Evolutionary conservation across 2,329 filamentous ascomycete genomes (phyloP).

Genomic region (Chaetomium strumarium): DNA sequence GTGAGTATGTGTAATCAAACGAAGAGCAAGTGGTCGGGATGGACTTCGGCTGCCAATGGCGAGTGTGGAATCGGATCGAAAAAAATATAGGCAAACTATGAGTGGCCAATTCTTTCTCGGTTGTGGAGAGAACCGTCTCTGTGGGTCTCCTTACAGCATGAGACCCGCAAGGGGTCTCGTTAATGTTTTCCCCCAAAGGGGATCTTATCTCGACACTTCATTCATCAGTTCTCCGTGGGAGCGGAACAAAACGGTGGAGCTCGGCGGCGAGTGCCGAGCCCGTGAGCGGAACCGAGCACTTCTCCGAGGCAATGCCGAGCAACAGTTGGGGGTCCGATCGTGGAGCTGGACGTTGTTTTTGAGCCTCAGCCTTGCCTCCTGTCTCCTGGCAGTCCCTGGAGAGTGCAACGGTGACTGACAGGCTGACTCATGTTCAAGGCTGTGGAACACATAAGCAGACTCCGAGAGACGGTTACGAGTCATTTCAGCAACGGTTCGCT

Average conservation of each 20-base stretch:
- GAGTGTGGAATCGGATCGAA: slow-evolving; percentile 22
- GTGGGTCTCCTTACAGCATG: slow-evolving; percentile 12
- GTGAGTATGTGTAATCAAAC: slow-evolving; percentile 14
- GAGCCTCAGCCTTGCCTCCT: background rate
- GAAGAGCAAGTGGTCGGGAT: slow-evolving; percentile 3
- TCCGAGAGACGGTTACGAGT: too few species aligned
- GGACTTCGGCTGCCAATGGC: slow-evolving; percentile 15
- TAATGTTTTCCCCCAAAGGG: background rate
- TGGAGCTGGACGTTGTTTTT: background rate
- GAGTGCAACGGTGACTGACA: background rate
- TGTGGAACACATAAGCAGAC: background rate
- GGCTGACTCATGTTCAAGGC: background rate
- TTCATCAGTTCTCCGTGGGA: background rate
- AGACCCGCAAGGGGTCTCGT: slow-evolving; percentile 3
- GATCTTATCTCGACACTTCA: background rate
- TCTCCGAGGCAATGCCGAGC: slow-evolving; percentile 12
- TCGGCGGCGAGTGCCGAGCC: background rate
- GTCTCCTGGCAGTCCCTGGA: background rate
- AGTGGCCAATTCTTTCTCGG: slow-evolving; percentile 12
- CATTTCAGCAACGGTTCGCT: too few species aligned
- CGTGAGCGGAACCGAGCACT: slow-evolving; percentile 8
- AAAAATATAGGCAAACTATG: slow-evolving; percentile 15
- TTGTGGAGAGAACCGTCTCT: slow-evolving; percentile 3
- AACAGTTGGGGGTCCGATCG: background rate
- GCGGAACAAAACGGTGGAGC: background rate